A percentile compares a stretch with the other conserved stretches of the same genome.
Conservation (phyloP, 2,329 filamentous ascomycete species). For the Hymenoscyphus occultus region DNA sequence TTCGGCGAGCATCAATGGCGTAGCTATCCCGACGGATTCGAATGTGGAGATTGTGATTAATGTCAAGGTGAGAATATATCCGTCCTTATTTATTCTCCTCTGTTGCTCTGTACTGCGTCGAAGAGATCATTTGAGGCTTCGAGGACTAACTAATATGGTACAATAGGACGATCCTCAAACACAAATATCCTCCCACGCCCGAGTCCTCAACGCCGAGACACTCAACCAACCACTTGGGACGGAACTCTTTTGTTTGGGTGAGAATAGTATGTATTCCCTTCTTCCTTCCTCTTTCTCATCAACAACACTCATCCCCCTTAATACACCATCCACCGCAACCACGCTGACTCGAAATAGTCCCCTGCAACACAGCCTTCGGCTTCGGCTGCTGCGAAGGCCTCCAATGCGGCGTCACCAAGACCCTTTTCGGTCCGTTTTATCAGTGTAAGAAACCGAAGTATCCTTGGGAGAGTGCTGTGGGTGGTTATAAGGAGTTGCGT, state of each 20-base stretch:
- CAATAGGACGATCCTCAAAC: background rate
- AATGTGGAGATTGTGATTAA: background rate
- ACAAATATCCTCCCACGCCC: background rate
- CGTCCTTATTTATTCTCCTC: no score
- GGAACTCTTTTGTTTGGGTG: background rate
- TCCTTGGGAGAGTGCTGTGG: background rate
- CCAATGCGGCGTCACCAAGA: background rate
- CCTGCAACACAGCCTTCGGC: background rate
- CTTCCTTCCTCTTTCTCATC: no score
- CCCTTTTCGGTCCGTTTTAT: background rate
- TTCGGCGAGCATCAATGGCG: background rate
- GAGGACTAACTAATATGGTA: no score
- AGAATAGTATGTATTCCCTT: background rate
- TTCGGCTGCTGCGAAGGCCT: background rate
- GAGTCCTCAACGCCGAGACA: background rate
- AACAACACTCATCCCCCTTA: no score
- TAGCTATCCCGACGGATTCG: background rate
- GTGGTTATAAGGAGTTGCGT: no score
- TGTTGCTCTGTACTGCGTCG: no score
- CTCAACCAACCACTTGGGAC: background rate
- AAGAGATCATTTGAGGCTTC: no score
- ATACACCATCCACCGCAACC: no score
- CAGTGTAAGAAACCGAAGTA: background rate
- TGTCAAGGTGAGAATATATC: background rate
- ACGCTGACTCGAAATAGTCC: background rate